These are phyloP conservation scores for Syzygium malaccense DNA, from an alignment of 441 rosid species.

Conservation along the genomic window DNA sequence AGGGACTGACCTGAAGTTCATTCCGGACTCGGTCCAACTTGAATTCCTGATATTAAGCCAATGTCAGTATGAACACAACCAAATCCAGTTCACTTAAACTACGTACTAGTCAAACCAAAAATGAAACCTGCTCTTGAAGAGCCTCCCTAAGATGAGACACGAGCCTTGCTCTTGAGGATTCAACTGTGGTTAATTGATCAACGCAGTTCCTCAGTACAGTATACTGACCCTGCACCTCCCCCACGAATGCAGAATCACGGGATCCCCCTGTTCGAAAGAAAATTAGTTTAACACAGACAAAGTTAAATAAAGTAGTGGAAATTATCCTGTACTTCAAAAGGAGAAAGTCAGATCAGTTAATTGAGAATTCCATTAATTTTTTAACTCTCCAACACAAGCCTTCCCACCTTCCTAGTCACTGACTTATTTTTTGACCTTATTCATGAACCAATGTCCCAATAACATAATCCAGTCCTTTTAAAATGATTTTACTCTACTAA, in stretches of 20 bases:
- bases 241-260: constrained; percentile 34
- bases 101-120: neutral
- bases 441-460: neutral
- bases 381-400: neutral
- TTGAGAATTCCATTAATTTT: neutral
- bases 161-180: constrained; percentile 65
- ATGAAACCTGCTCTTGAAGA: constrained; percentile 80
- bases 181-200: constrained; percentile 53
- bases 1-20: constrained; percentile 63
- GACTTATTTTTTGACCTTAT: neutral
- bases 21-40: constrained; percentile 66
- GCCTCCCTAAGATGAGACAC: constrained; percentile 69
- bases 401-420: neutral
- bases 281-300: neutral
- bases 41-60: constrained; percentile 46
- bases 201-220: constrained; percentile 58
- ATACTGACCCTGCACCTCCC: constrained; percentile 57
- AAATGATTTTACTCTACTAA: neutral
- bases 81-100: neutral
- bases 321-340: neutral
- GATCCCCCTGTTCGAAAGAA: constrained; percentile 36
- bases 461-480: neutral
- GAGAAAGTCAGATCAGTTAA: neutral
- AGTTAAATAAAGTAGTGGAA: neutral
- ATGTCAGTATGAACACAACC: constrained; percentile 8